phyloP scores from a whole-genome alignment of 768 basidiomycete species.

The Amanita fuliginea region DNA sequence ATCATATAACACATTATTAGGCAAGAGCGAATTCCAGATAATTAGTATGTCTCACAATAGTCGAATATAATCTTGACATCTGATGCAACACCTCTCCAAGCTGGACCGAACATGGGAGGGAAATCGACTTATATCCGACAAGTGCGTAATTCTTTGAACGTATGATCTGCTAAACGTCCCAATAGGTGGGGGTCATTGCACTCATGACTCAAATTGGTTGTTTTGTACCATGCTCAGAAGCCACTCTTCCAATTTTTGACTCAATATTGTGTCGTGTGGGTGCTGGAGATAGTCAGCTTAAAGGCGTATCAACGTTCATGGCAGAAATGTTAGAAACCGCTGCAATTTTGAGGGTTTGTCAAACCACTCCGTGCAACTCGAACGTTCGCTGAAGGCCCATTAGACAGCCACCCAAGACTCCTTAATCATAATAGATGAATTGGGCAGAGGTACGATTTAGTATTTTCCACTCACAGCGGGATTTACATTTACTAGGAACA shows the following conservation, averaged over 20 bases:
- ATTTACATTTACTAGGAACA: slow-evolving; percentile 42
- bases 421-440: slow-evolving; percentile 94
- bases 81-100: slow-evolving; percentile 22
- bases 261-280: slow-evolving; percentile 93
- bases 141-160: slow-evolving; percentile 22
- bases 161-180: not conserved
- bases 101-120: slow-evolving; percentile 98
- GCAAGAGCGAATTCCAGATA: slow-evolving; percentile 86
- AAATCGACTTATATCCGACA: slow-evolving; percentile 97
- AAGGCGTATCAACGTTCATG: slow-evolving; percentile 99
- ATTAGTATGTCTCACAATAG: slow-evolving; percentile 48
- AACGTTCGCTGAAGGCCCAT: not conserved
- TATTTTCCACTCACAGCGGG: not conserved
- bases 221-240: slow-evolving; percentile 88
- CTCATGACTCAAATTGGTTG: slow-evolving; percentile 94
- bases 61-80: not conserved
- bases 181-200: slow-evolving; percentile 80
- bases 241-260: slow-evolving; percentile 86
- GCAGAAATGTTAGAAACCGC: slow-evolving; percentile 99
- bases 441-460: slow-evolving; percentile 60
- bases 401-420: slow-evolving; percentile 90
- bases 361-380: not conserved
- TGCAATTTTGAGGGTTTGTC: slow-evolving; percentile 72
- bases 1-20: slow-evolving; percentile 21
- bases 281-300: slow-evolving; percentile 94